These are phyloP conservation scores for Eremochloa ophiuroides DNA, from an alignment of 176 grass and related monocot genomes.

Conservation along the genomic window DNA sequence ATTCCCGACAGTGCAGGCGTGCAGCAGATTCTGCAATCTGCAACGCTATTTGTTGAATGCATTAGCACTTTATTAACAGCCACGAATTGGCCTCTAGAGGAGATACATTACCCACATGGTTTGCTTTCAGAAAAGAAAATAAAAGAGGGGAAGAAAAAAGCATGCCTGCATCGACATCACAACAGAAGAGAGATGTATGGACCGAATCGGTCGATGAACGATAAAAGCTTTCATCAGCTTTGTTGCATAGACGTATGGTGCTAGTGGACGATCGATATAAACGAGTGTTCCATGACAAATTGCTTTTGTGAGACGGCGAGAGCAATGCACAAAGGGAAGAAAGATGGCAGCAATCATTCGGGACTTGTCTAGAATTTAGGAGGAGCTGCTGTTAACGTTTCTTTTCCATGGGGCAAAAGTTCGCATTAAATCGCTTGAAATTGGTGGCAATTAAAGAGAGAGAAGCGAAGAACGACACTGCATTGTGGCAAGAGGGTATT, in stretches of 20 bases:
- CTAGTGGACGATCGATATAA: not conserved
- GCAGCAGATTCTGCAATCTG: not conserved
- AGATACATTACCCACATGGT: not conserved
- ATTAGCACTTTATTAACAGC: not conserved
- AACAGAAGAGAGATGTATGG: not conserved
- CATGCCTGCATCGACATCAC: not conserved
- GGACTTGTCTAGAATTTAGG: not conserved
- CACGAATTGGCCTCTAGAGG: not conserved
- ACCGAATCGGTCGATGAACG: not conserved
- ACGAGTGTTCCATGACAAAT: not conserved
- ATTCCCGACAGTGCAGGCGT: not conserved
- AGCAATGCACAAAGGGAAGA: not conserved
- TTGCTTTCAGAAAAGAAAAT: not conserved
- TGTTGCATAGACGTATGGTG: not conserved
- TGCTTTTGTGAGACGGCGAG: not conserved
- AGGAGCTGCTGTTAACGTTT: not conserved
- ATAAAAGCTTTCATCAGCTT: not conserved
- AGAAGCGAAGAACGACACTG: not conserved
- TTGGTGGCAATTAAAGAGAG: not conserved
- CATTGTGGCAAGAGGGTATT: not conserved
- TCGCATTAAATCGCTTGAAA: not conserved
- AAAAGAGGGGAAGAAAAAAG: not conserved
- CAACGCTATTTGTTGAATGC: not conserved
- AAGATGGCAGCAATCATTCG: not conserved
- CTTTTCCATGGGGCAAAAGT: not conserved